A percentile compares a stretch with the other conserved stretches of the same genome.
phyloP scores from a whole-genome alignment of 495 filamentous ascomycete genomes.

The Neurospora cerealis region DNA sequence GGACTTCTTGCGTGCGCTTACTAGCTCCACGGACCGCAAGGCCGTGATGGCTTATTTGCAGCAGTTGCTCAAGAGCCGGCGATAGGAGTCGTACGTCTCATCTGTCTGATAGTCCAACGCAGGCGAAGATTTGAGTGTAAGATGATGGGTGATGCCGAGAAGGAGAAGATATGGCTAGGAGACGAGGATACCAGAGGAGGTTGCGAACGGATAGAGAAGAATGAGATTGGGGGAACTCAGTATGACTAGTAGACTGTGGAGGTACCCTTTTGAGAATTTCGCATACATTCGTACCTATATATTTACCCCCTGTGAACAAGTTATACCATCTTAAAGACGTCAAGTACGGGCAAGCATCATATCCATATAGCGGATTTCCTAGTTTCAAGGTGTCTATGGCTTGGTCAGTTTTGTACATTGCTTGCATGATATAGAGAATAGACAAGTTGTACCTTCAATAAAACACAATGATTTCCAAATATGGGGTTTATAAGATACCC shows the following conservation, averaged over 20 bases:
- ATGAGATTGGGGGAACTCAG: background rate
- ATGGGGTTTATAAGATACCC: no score
- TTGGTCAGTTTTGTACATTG: background rate
- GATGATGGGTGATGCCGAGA: background rate
- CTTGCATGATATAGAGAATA: background rate
- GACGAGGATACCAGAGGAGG: background rate
- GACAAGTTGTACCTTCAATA: background rate
- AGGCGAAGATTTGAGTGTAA: background rate
- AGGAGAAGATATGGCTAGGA: background rate
- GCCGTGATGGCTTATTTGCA: conserved; percentile 39
- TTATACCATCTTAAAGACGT: background rate
- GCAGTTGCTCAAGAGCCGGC: conserved; percentile 27
- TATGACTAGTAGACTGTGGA: background rate
- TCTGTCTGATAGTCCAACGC: background rate
- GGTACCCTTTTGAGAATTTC: background rate
- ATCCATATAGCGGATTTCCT: background rate
- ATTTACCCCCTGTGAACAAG: background rate
- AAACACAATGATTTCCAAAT: no score
- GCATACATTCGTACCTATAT: background rate
- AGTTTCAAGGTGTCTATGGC: background rate
- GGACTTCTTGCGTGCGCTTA: conserved; percentile 41
- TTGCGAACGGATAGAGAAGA: background rate
- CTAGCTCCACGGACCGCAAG: conserved; percentile 38
- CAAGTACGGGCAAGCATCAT: background rate
- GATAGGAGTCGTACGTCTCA: conserved; percentile 12